Evolutionary conservation across 805 yeast genomes (phyloP), one percentile per base, ranked within the genome.

Genomic region (Wickerhamiella galacta): DNA sequence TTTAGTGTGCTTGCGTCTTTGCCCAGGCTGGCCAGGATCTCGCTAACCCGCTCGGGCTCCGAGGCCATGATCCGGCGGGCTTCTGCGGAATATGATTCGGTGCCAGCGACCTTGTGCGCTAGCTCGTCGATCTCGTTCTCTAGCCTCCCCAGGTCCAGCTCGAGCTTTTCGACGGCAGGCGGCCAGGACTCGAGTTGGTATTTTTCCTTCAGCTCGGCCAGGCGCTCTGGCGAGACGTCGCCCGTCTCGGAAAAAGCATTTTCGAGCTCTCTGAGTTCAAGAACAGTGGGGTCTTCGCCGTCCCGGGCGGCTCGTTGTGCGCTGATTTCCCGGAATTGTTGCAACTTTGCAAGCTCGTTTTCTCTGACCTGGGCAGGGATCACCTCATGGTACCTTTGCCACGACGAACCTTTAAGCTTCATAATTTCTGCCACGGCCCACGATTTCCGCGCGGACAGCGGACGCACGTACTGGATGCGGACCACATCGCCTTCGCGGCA

Each of bases 401-500:
- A 81, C 54, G 82, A 87, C 50, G 83, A 85, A 68, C 95, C 96
- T 57, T 78, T 73, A 49, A 80, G 76, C 52, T 67, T 72, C 58
- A 81, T 70, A 52, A 87, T 80, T 51, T 87, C 95, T 2, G 95
- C 94, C 38, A 87, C 72, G 7, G 95, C 83, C 60, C 87, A 87
- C 39, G 67, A 70, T 56, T 87, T 87, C 38, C 75, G 64, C 12
- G 85, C 69, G 12, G 93, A 75, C 26, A 83, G 57, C 26, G 93
- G 93, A 42, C 94, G 75, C 22, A 81, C 70, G 39, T 57, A 56
- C 56, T 87, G 93, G 37, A 87, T 81, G 56, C 96, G 72, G 11
- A 90, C 96, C 40, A 87, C 63, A 60, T 87, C 98, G 28, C 98
- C 98, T 53, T 83, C 94, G 51, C 83, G 75, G 46, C 95, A 80